phyloP scores from a whole-genome alignment of 129 eudicot species.

The Lactuca sativa region DNA sequence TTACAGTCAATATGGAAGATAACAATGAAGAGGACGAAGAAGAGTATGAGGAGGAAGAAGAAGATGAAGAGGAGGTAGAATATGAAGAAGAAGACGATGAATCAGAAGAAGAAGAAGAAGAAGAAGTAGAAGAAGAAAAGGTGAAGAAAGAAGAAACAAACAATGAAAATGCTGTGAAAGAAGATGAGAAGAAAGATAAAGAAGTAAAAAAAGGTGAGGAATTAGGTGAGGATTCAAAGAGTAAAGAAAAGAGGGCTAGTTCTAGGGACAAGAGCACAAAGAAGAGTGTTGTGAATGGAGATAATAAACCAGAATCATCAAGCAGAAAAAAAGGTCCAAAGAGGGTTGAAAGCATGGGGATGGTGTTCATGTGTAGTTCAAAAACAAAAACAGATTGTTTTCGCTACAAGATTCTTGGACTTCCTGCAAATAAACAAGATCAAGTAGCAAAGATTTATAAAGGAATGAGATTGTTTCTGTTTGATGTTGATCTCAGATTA shows the following conservation, averaged over 20 bases:
- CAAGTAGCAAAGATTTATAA: slow-evolving; percentile 69
- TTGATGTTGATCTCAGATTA: slow-evolving; percentile 71
- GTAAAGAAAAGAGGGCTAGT: slow-evolving; percentile 29
- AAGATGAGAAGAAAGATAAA: slow-evolving; percentile 22
- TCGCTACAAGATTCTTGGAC: slow-evolving; percentile 76
- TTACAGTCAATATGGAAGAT: slow-evolving; percentile 29
- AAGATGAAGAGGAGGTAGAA: not conserved
- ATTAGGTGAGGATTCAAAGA: slow-evolving; percentile 34
- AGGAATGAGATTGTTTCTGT: slow-evolving; percentile 94
- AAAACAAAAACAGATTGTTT: slow-evolving; percentile 88
- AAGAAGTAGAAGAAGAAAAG: slow-evolving; percentile 6
- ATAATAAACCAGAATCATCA: slow-evolving; percentile 42
- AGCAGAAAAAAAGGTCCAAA: slow-evolving; percentile 41
- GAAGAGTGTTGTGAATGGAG: slow-evolving; percentile 27
- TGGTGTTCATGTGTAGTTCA: slow-evolving; percentile 97
- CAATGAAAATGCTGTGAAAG: slow-evolving; percentile 7
- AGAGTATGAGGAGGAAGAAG: slow-evolving; percentile 27
- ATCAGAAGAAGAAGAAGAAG: slow-evolving; percentile 20
- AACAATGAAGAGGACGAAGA: slow-evolving; percentile 11
- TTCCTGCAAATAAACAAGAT: slow-evolving; percentile 81
- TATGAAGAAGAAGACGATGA: slow-evolving; percentile 23
- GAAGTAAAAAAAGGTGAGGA: slow-evolving; percentile 25
- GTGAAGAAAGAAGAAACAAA: not conserved
- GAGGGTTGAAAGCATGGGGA: slow-evolving; percentile 77
- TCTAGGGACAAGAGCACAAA: slow-evolving; percentile 35